These are phyloP conservation scores for Jasminum sambac DNA, from an alignment of 257 asterid species.

Conservation along the genomic window DNA sequence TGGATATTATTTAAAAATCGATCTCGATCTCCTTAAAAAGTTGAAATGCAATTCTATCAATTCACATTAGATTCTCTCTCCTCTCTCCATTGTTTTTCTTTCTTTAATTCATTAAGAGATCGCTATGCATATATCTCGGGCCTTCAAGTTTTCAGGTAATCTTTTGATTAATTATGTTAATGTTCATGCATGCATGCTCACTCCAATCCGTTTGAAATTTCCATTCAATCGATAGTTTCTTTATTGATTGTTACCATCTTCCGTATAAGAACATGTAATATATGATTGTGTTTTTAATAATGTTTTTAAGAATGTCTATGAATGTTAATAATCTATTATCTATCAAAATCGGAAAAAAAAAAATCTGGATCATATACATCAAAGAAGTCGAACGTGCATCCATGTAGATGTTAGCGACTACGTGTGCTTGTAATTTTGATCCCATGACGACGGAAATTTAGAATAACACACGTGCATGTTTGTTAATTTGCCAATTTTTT, in stretches of 20 bases:
- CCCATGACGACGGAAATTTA: no score
- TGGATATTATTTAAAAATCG: background rate
- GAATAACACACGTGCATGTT: no score
- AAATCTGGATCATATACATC: background rate
- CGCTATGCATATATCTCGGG: slow-evolving; percentile 18
- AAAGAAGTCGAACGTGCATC: no score
- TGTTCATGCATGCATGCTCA: background rate
- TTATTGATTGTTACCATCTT: background rate
- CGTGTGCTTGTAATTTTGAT: no score
- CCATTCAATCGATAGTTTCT: background rate
- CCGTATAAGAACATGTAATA: background rate
- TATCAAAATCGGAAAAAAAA: background rate
- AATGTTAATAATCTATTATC: background rate
- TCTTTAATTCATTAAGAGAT: slow-evolving; percentile 8
- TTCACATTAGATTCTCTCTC: slow-evolving; percentile 17
- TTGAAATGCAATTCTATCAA: background rate
- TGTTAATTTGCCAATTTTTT: no score
- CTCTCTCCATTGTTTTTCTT: slow-evolving; percentile 11
- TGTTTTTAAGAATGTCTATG: background rate
- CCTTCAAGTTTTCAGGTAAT: slow-evolving; percentile 17
- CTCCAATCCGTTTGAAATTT: background rate
- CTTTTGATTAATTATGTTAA: background rate
- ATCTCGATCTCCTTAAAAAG: slow-evolving; percentile 4
- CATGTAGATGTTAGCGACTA: no score
- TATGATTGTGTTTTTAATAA: background rate